Base-by-base conservation (phyloP, 148 eudicot species). In the Chenopodium suecicum region DNA sequence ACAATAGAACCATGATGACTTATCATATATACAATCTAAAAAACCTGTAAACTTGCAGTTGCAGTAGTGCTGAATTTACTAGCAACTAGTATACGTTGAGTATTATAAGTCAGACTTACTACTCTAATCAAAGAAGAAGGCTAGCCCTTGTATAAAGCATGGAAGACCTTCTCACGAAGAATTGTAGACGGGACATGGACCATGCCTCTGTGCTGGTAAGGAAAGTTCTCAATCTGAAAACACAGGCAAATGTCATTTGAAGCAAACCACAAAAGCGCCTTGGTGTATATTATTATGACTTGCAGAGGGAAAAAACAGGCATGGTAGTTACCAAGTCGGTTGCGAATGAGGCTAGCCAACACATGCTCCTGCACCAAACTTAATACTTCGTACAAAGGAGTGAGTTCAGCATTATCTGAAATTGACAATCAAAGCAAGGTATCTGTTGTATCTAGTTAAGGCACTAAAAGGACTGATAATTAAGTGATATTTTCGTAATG, bases 81-180 rank as follows among this genome's bases (percentile, higher is more conserved):
- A 48, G 14, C 14, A 48, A 2, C 12, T 48, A 9, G 54, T 11
- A 73, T 44, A 70, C 77, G 47, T 2, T 27, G 27, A 75, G 31
- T 19, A 37, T 32, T 67, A 25, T 16, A 76, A 41, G 68, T 68
- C 58, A 76, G 29, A 17, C 96, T 90, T 91, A 92, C 94, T 74
- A 91, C 94, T 73, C 98, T 96, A 76, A 92, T 88, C 48, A 94
- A 96, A 64, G 98, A 94, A 64, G 97, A 97, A 87, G 92, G 92
- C 95, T 95, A 94, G 9, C 98, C 98, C 84, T 91, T 94, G 84
- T 94, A 91, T 76, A 94, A 82, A 82, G 94, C 94, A 71, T 93
- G 90, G 16, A 94, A 11, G 88, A 68, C 98, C 98, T 90, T 94
- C 88, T 92, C 88, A 17, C 92, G 91, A 73, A 94, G 92, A 31